Conservation (phyloP, 2,329 filamentous ascomycete species). For the Pseudocercospora cruenta region DNA sequence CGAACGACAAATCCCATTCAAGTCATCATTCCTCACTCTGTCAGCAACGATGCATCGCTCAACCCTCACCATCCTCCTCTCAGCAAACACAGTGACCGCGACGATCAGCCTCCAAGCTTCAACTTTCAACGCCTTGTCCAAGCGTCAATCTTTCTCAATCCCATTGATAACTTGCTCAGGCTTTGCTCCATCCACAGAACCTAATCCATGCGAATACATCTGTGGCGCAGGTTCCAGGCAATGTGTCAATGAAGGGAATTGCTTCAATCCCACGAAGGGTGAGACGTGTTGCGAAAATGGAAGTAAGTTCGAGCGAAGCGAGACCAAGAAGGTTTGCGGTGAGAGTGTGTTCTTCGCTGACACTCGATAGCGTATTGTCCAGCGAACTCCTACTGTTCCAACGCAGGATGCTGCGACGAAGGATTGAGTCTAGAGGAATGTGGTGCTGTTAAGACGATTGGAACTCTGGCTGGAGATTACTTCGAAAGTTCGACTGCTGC, state of each 20-base stretch:
- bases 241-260: neutral
- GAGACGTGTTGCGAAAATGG: neutral
- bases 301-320: neutral
- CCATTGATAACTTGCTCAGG: neutral
- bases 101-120: neutral
- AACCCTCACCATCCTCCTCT: neutral
- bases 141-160: neutral
- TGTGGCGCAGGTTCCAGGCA: neutral
- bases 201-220: neutral
- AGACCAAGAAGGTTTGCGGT: no score
- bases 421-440: conserved; percentile 1
- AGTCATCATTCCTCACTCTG: neutral
- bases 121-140: neutral
- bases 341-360: no score
- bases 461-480: neutral
- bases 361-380: neutral
- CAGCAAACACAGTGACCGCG: neutral
- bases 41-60: neutral
- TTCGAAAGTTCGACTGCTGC: neutral
- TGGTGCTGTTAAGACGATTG: neutral
- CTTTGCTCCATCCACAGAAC: neutral
- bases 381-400: neutral
- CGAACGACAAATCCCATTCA: no score
- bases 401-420: neutral
- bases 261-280: neutral